Conservation (phyloP, 202 grass and related monocot species). For the Saccharum hybrid region DNA sequence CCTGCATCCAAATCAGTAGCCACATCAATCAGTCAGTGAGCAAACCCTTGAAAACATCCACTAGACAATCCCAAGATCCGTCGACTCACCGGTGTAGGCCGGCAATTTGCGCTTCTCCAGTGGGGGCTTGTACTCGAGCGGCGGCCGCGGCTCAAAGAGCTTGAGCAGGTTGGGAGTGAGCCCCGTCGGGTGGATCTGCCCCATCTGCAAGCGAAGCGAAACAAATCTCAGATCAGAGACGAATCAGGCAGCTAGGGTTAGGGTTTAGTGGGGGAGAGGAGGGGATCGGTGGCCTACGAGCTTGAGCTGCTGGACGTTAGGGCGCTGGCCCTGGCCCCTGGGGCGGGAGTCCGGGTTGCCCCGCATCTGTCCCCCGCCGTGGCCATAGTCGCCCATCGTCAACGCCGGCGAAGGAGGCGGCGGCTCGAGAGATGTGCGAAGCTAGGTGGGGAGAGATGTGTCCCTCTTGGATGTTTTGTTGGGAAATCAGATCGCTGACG, state of each 20-base stretch:
- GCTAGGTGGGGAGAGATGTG: too few relatives aligned
- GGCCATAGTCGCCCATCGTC: conserved; percentile 77
- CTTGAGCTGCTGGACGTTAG: conserved; percentile 88
- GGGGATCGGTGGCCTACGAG: conserved; percentile 50
- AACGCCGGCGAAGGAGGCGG: conserved; percentile 21
- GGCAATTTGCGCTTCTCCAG: conserved; percentile 72
- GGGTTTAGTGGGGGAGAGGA: conserved; percentile 39
- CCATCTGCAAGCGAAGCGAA: conserved; percentile 58
- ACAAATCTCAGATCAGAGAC: conserved; percentile 12
- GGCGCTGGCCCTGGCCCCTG: conserved; percentile 68
- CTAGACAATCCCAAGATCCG: neutral
- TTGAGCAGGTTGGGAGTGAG: conserved; percentile 87
- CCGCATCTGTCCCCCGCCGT: conserved; percentile 61
- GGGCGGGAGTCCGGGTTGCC: conserved; percentile 46
- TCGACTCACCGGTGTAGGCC: conserved; percentile 58
- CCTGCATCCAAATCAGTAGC: conserved; percentile 47
- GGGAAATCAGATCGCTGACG: too few relatives aligned
- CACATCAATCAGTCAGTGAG: neutral
- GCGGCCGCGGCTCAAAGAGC: conserved; percentile 80
- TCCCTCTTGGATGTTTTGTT: too few relatives aligned
- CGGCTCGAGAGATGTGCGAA: neutral
- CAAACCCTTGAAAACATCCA: neutral
- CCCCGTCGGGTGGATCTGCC: conserved; percentile 79
- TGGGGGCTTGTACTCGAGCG: conserved; percentile 76
- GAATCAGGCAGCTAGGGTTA: conserved; percentile 39